Evolutionary conservation across 1,139 yeast genomes (phyloP).

Genomic region (Meyerozyma guilliermondii): DNA sequence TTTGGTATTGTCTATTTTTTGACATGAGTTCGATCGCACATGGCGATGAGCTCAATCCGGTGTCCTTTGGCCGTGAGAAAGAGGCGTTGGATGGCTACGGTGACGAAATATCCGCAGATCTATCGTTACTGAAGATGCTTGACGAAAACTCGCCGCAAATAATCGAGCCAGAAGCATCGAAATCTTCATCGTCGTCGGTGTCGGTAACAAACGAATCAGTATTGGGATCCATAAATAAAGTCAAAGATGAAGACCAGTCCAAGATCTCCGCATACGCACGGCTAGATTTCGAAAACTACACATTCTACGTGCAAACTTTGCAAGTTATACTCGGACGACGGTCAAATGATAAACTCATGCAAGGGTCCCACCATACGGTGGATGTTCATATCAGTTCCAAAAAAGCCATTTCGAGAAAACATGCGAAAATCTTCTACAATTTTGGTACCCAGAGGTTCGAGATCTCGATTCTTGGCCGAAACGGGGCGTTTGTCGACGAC

Average conservation of each 20-base stretch:
- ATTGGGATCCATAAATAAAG: conserved; percentile 1
- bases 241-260: conserved; percentile 25
- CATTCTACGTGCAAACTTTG: conserved; percentile 91
- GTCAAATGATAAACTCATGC: conserved; percentile 62
- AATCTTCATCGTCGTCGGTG: neutral
- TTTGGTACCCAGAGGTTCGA: conserved; percentile 94
- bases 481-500: conserved; percentile 95
- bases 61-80: neutral
- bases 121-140: neutral
- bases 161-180: neutral
- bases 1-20: neutral
- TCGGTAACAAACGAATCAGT: conserved; percentile 1
- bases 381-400: conserved; percentile 91
- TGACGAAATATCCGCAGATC: neutral
- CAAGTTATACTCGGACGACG: conserved; percentile 90
- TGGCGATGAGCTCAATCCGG: conserved; percentile 1
- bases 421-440: conserved; percentile 91
- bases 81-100: neutral
- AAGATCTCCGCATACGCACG: conserved; percentile 91
- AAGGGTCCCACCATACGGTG: conserved; percentile 52
- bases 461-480: conserved; percentile 82
- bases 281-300: conserved; percentile 84
- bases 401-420: conserved; percentile 87
- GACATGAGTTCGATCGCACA: neutral
- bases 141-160: neutral